These are phyloP conservation scores for Leccinum griseonigrum DNA, from an alignment of 1,284 basidiomycete species.

Conservation along the genomic window DNA sequence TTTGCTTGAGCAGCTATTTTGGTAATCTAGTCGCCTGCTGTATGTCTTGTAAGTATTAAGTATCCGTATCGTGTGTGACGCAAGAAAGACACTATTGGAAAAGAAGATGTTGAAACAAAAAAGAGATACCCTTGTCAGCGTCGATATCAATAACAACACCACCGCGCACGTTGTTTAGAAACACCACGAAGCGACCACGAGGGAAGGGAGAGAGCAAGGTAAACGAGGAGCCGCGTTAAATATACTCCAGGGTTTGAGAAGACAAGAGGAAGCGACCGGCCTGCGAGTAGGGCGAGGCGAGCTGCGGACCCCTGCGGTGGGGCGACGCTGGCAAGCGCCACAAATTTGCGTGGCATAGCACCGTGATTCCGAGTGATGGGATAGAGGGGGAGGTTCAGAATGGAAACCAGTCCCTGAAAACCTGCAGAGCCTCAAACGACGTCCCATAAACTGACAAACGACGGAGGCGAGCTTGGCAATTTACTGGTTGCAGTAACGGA, in stretches of 20 bases:
- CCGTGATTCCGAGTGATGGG: slow-evolving; percentile 8
- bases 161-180: neutral
- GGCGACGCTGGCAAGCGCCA: slow-evolving; percentile 4
- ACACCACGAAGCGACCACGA: slow-evolving; percentile 18
- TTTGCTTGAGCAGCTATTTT: slow-evolving; percentile 2
- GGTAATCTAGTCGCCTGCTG: neutral
- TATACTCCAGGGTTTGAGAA: slow-evolving; percentile 15
- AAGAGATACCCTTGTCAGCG: neutral
- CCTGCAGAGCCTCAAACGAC: neutral
- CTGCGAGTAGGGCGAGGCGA: slow-evolving; percentile 17
- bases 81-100: neutral
- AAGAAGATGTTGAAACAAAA: neutral
- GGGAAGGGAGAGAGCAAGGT: neutral
- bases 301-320: slow-evolving; percentile 11
- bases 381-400: slow-evolving; percentile 8
- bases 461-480: neutral
- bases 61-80: neutral
- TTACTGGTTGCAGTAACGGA: neutral
- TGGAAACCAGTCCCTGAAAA: slow-evolving; percentile 19
- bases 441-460: neutral
- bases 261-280: slow-evolving; percentile 5
- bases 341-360: slow-evolving; percentile 11
- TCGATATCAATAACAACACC: slow-evolving; percentile 10
- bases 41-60: neutral
- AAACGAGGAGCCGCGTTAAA: slow-evolving; percentile 11